Percentiles rank a stretch among this genome's conserved stretches.
Conservation (phyloP, 768 basidiomycete genomes). For the Trametes elegans region DNA sequence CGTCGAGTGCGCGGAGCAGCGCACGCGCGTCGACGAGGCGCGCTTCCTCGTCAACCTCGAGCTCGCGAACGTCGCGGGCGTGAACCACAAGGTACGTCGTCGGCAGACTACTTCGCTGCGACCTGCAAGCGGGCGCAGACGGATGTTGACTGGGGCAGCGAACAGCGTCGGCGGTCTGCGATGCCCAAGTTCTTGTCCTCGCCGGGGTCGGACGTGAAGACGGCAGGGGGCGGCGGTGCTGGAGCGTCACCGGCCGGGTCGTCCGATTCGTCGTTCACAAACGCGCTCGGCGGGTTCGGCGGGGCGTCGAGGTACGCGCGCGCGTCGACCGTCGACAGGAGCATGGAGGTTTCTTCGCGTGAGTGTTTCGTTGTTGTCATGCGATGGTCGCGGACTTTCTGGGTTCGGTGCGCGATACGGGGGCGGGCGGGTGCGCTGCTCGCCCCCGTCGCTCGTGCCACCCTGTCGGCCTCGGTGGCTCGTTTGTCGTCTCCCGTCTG, state of each 20-base stretch:
- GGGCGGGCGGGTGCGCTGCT: too few species aligned
- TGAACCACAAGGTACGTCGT: slow-evolving; percentile 58
- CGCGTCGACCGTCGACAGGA: neutral
- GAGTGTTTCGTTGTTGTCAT: neutral
- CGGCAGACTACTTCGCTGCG: too few species aligned
- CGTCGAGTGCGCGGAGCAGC: slow-evolving; percentile 78
- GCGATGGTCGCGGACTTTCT: too few species aligned
- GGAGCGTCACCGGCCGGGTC: slow-evolving; percentile 2
- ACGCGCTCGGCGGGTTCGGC: neutral
- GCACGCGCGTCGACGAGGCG: slow-evolving; percentile 59
- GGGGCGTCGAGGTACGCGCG: neutral
- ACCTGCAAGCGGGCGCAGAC: too few species aligned
- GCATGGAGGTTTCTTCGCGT: slow-evolving; percentile 21
- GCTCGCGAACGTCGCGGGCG: slow-evolving; percentile 52
- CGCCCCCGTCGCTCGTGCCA: too few species aligned
- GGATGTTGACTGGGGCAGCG: too few species aligned
- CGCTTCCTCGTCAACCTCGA: slow-evolving; percentile 65
- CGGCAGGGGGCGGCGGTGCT: neutral
- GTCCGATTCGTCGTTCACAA: slow-evolving; percentile 7
- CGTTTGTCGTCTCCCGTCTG: too few species aligned
- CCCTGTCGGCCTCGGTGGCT: too few species aligned
- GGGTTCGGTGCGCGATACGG: too few species aligned
- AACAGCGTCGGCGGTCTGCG: slow-evolving; percentile 73
- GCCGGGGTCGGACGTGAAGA: slow-evolving; percentile 1
- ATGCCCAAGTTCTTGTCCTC: slow-evolving; percentile 50